Conservation (phyloP, 176 grass and related monocot species). For the Bothriochloa decipiens region DNA sequence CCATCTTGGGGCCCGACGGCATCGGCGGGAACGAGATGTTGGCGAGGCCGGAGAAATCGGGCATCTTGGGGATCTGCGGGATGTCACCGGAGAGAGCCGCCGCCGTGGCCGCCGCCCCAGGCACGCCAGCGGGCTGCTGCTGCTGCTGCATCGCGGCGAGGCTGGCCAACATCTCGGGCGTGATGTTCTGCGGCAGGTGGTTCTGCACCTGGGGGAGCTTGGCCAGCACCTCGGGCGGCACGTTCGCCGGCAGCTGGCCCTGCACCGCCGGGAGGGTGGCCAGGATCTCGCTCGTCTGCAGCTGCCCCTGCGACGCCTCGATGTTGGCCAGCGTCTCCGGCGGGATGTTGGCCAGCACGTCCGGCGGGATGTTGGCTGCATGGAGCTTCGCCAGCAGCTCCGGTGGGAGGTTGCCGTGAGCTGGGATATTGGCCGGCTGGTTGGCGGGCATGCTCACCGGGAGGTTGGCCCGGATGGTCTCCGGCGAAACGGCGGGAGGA, state of each 20-base stretch:
- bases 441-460: neutral
- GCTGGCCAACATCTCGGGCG: constrained; percentile 45
- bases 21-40: constrained; percentile 53
- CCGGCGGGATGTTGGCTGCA: constrained; percentile 17
- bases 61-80: constrained; percentile 52
- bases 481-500: neutral
- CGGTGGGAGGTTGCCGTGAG: neutral
- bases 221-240: constrained; percentile 6
- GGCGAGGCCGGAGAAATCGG: constrained; percentile 45
- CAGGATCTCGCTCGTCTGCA: constrained; percentile 12
- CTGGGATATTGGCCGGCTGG: neutral
- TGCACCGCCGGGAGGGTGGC: constrained; percentile 11
- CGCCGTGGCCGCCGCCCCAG: neutral
- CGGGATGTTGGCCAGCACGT: neutral
- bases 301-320: neutral
- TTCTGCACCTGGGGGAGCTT: neutral
- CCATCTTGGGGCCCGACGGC: constrained; percentile 48
- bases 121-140: neutral
- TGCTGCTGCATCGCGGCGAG: constrained; percentile 12
- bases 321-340: constrained; percentile 49
- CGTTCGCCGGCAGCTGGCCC: constrained; percentile 31
- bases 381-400: constrained; percentile 25
- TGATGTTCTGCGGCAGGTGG: constrained; percentile 18
- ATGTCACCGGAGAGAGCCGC: neutral
- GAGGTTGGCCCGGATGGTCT: neutral